These are phyloP conservation scores for Tardiomyces digboiensis DNA, from an alignment of 1,139 yeast species.

Conservation along the genomic window DNA sequence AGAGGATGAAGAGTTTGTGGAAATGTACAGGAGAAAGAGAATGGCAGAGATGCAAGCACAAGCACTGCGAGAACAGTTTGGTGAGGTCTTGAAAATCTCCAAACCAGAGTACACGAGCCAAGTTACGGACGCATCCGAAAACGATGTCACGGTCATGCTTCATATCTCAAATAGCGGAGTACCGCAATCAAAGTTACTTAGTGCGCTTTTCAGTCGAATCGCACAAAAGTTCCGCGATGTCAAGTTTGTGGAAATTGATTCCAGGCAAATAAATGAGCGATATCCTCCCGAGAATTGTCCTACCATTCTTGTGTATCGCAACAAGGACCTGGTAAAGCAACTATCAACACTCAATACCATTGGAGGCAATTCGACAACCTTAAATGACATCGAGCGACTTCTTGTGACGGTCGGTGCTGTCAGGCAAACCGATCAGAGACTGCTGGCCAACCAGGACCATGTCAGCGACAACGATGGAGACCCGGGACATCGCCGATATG, in stretches of 20 bases:
- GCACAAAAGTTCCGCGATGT: slow-evolving; percentile 44
- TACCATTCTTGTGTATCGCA: slow-evolving; percentile 70
- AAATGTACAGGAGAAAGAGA: slow-evolving; percentile 65
- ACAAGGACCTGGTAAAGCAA: slow-evolving; percentile 70
- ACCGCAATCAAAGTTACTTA: slow-evolving; percentile 63
- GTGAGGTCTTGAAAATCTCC: slow-evolving; percentile 63
- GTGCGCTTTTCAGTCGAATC: slow-evolving; percentile 38
- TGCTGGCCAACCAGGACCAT: slow-evolving; percentile 53
- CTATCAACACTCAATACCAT: slow-evolving; percentile 66
- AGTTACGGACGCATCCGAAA: slow-evolving; percentile 68
- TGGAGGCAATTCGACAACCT: slow-evolving; percentile 72
- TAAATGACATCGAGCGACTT: slow-evolving; percentile 61
- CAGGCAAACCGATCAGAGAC: slow-evolving; percentile 52
- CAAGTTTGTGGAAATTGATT: slow-evolving; percentile 87
- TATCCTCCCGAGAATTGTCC: slow-evolving; percentile 91
- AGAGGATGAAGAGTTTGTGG: slow-evolving; percentile 64
- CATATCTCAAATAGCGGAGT: slow-evolving; percentile 67
- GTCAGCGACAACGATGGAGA: slow-evolving; percentile 34
- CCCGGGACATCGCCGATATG: slow-evolving; percentile 6
- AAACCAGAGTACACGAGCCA: slow-evolving; percentile 85
- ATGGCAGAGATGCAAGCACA: slow-evolving; percentile 59
- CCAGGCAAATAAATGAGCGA: slow-evolving; percentile 79
- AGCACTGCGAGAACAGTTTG: slow-evolving; percentile 57
- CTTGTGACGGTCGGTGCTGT: slow-evolving; percentile 60
- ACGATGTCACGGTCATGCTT: slow-evolving; percentile 48